A percentile compares a stretch with the other conserved stretches of the same genome.
Conservation (phyloP, 2,329 filamentous ascomycete species). For the Periconia macrospinosa region DNA sequence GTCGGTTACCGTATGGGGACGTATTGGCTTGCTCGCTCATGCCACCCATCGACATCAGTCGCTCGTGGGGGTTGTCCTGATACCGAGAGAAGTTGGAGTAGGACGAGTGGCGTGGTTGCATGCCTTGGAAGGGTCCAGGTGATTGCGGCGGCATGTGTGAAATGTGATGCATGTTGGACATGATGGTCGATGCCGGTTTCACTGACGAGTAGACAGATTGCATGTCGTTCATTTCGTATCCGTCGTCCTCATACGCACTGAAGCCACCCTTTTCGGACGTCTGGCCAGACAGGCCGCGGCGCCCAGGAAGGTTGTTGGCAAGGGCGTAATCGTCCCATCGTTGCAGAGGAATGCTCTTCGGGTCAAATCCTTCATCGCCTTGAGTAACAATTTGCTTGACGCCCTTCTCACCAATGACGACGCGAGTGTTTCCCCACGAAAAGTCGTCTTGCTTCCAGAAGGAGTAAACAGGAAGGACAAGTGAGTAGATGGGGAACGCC, state of each 20-base stretch:
- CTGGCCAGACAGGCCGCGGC: slow-evolving; percentile 66
- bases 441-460: slow-evolving; percentile 99
- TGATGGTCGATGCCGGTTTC: slow-evolving; percentile 80
- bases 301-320: slow-evolving; percentile 84
- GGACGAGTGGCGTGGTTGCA: slow-evolving; percentile 70
- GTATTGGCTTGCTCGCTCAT: slow-evolving; percentile 48
- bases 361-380: slow-evolving; percentile 81
- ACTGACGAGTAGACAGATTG: slow-evolving; percentile 94
- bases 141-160: slow-evolving; percentile 79
- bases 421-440: slow-evolving; percentile 96
- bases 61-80: slow-evolving; percentile 61
- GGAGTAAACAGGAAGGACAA: slow-evolving; percentile 89
- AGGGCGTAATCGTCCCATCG: slow-evolving; percentile 96
- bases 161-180: slow-evolving; percentile 75
- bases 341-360: slow-evolving; percentile 88
- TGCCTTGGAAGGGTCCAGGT: slow-evolving; percentile 69
- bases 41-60: slow-evolving; percentile 64
- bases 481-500: slow-evolving; percentile 93
- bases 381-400: slow-evolving; percentile 87
- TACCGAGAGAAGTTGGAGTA: slow-evolving; percentile 67
- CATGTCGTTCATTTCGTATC: slow-evolving; percentile 98
- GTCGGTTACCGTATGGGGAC: slow-evolving; percentile 43
- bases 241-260: slow-evolving; percentile 69
- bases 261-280: slow-evolving; percentile 61
- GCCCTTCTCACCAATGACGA: slow-evolving; percentile 93